Evolutionary conservation across 2,329 filamentous ascomycete genomes (phyloP).

Genomic region (Pezicula radicicola): DNA sequence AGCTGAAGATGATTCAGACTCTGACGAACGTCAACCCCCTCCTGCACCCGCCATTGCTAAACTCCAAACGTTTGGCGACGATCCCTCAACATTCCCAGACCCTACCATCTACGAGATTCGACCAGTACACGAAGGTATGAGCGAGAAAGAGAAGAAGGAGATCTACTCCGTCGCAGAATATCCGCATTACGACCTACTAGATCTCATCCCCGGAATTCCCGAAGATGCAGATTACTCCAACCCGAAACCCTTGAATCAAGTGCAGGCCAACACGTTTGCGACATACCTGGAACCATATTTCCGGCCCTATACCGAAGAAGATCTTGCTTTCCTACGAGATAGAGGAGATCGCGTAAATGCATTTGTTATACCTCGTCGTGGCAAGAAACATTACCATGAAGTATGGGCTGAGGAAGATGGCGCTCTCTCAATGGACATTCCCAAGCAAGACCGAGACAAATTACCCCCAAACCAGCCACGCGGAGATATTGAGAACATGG

Average conservation of each 20-base stretch:
- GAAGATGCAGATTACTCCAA: conserved; percentile 96
- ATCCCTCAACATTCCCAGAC: conserved; percentile 87
- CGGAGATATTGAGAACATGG: conserved; percentile 82
- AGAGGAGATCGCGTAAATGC: conserved; percentile 79
- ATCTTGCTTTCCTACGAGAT: conserved; percentile 88
- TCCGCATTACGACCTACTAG: conserved; percentile 74
- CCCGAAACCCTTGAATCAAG: conserved; percentile 89
- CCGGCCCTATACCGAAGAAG: conserved; percentile 84
- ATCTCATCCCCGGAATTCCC: conserved; percentile 83
- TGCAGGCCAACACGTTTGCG: conserved; percentile 90
- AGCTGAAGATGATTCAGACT: conserved; percentile 47
- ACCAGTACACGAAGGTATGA: conserved; percentile 69
- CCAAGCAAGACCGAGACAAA: conserved; percentile 58
- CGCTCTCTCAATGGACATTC: conserved; percentile 67
- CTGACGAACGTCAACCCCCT: conserved; percentile 55
- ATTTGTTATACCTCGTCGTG: conserved; percentile 82
- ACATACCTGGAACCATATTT: conserved; percentile 91
- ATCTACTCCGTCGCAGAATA: conserved; percentile 87
- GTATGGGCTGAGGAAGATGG: conserved; percentile 95
- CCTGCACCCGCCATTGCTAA: conserved; percentile 56
- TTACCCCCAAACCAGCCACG: conserved; percentile 78
- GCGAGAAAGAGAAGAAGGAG: conserved; percentile 78
- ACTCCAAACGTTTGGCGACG: conserved; percentile 87
- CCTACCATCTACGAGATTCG: conserved; percentile 94
- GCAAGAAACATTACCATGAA: conserved; percentile 82